phyloP scores from a whole-genome alignment of 495 filamentous ascomycete species.

The Podospora anserina region DNA sequence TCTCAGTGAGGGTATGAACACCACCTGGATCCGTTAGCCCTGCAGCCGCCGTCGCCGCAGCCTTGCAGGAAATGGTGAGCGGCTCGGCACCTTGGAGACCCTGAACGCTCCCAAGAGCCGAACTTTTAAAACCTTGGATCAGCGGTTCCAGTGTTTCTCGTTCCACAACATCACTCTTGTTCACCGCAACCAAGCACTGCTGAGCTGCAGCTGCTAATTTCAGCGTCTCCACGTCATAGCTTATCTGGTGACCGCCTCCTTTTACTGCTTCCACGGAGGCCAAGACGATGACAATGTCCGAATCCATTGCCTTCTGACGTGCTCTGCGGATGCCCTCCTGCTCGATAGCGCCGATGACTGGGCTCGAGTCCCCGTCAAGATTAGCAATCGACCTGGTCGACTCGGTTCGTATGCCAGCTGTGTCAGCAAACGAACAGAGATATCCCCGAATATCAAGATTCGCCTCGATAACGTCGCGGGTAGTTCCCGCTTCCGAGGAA shows the following conservation, averaged over 20 bases:
- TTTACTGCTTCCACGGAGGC: constrained; percentile 59
- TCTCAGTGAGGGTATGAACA: constrained; percentile 64
- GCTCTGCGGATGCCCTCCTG: constrained; percentile 88
- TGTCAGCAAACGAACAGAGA: constrained; percentile 85
- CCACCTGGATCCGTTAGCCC: constrained; percentile 56
- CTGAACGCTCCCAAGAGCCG: constrained; percentile 32
- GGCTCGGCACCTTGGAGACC: constrained; percentile 26
- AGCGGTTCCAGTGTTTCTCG: constrained; percentile 27
- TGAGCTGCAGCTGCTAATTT: constrained; percentile 51
- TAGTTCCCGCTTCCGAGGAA: constrained; percentile 86
- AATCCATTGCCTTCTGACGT: constrained; percentile 71
- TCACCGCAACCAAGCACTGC: constrained; percentile 68
- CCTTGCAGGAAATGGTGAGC: constrained; percentile 66
- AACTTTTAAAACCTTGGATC: constrained; percentile 31
- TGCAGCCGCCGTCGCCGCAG: constrained; percentile 24
- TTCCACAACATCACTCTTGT: constrained; percentile 70
- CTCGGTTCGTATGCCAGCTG: constrained; percentile 69
- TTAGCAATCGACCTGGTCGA: constrained; percentile 17
- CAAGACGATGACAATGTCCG: constrained; percentile 83
- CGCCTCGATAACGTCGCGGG: constrained; percentile 89
- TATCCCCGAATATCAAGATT: constrained; percentile 87
- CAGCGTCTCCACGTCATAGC: constrained; percentile 48
- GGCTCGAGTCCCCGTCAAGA: neutral
- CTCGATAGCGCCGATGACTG: constrained; percentile 69
- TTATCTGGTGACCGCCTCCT: constrained; percentile 36